A percentile compares a stretch with the other conserved stretches of the same genome.
phyloP scores from a whole-genome alignment of 2,329 filamentous ascomycete genomes.

The Colletotrichum scovillei region DNA sequence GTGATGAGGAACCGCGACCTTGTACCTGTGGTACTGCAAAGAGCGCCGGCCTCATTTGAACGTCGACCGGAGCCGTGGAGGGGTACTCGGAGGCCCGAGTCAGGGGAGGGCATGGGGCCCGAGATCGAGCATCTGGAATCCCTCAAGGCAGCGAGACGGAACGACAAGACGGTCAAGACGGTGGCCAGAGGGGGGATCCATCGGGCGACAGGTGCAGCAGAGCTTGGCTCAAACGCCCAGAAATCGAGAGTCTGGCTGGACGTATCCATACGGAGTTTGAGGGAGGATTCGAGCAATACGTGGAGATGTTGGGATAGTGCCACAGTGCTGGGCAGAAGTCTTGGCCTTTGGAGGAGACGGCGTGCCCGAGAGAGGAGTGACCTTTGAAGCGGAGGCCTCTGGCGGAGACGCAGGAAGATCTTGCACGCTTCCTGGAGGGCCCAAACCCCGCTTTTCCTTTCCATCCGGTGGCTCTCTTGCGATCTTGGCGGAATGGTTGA shows the following conservation, averaged over 20 bases:
- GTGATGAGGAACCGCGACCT: neutral
- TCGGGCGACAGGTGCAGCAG: neutral
- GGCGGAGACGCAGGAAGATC: slow-evolving; percentile 32
- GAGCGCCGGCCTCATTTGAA: slow-evolving; percentile 26
- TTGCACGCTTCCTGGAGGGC: slow-evolving; percentile 18
- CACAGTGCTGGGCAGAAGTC: slow-evolving; percentile 1
- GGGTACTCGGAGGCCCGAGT: slow-evolving; percentile 24
- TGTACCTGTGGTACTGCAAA: slow-evolving; percentile 11
- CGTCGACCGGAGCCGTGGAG: slow-evolving; percentile 31
- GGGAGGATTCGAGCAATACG: neutral
- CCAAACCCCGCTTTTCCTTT: slow-evolving; percentile 22
- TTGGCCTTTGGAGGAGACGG: slow-evolving; percentile 15
- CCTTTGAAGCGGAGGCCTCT: slow-evolving; percentile 34
- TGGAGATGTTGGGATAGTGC: neutral
- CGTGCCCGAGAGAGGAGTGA: slow-evolving; percentile 28
- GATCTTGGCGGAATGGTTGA: slow-evolving; percentile 23
- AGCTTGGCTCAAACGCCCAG: neutral
- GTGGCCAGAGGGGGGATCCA: neutral
- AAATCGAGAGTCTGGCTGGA: too few relatives aligned
- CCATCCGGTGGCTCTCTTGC: slow-evolving; percentile 18
- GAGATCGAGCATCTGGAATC: neutral
- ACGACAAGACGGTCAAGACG: slow-evolving; percentile 31
- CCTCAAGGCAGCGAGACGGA: slow-evolving; percentile 12
- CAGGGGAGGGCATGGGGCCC: slow-evolving; percentile 19
- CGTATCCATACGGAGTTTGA: neutral